Evolutionary conservation across 305 asterid genomes (phyloP), one percentile per base, ranked within the genome.

Genomic region (Fraxinus sp.): DNA sequence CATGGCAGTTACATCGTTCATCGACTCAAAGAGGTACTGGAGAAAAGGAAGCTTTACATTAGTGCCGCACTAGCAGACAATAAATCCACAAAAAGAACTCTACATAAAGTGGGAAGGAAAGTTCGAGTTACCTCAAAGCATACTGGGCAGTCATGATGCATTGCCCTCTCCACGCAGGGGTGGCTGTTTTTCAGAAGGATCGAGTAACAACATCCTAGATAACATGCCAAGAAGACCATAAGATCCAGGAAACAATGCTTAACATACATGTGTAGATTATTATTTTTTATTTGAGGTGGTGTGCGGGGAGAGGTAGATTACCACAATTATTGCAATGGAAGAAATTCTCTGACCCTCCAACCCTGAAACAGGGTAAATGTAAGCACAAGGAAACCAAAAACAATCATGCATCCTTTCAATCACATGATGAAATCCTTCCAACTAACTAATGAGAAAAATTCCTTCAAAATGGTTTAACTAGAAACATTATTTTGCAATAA

Each of bases 141-240:
- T 82, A 94, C 90, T 37, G 98, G 98, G 78, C 97, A 92, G 83
- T 92, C 98, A 71, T 92, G 98, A 82, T 94, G 98, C 98, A 94
- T 92, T 74, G 98, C 98, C n/a, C 96, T 89, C 90, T 92, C 98
- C 37, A 92, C 87, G 46, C 30, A 28, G 30, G 32, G 32, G 32
- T 2, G 32, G 32, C 32, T 30, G 32, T 30, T 30, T 30, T 30
- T 30, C 3, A 30, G 32, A 30, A 30, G 32, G 32, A 30, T 30
- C 3, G 32, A 30, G 32, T 30, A 30, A 30, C 32, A 30, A 30
- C 32, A 30, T 30, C 32, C 32, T 30, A 30, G 32, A 30, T 30
- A 30, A 30, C 32, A 30, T 30, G 32, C 32, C 32, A 30, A 30
- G 32, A 30, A 30, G 32, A 30, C 32, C 32, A 30, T 30, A 30